phyloP scores from a whole-genome alignment of 2,329 filamentous ascomycete species.

The Lojkania enalia region DNA sequence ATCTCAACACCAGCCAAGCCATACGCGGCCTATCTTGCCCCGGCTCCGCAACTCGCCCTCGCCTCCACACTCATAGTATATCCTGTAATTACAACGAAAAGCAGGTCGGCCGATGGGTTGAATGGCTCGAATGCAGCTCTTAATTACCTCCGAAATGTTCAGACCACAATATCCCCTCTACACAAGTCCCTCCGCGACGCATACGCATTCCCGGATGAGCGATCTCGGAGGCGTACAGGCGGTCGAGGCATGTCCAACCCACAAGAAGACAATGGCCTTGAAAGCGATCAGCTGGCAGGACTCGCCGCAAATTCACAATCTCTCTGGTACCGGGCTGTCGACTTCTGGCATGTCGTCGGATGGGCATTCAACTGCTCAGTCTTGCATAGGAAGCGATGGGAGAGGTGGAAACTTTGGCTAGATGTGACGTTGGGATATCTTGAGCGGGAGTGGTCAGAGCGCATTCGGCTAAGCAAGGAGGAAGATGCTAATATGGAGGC shows the following conservation, averaged over 20 bases:
- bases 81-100: constrained; percentile 75
- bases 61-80: constrained; percentile 83
- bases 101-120: constrained; percentile 62
- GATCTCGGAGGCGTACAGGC: constrained; percentile 25
- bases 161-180: constrained; percentile 68
- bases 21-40: constrained; percentile 64
- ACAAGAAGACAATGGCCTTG: constrained; percentile 39
- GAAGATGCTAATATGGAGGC: constrained; percentile 19
- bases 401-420: constrained; percentile 79
- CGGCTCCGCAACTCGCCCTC: constrained; percentile 73
- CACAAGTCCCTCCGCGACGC: constrained; percentile 71
- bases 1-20: constrained; percentile 39
- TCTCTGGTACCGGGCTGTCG: constrained; percentile 74
- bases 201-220: constrained; percentile 63
- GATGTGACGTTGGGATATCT: constrained; percentile 77
- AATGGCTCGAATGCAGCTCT: constrained; percentile 69
- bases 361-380: constrained; percentile 94
- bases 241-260: constrained; percentile 22
- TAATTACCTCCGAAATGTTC: constrained; percentile 69
- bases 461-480: constrained; percentile 44
- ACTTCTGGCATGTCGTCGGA: constrained; percentile 87
- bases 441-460: constrained; percentile 68
- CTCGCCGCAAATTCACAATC: constrained; percentile 64
- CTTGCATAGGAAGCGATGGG: constrained; percentile 73
- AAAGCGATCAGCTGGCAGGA: constrained; percentile 47